Base-by-base conservation (phyloP, 2,329 filamentous ascomycete genomes). In the Fusarium torulosum region DNA sequence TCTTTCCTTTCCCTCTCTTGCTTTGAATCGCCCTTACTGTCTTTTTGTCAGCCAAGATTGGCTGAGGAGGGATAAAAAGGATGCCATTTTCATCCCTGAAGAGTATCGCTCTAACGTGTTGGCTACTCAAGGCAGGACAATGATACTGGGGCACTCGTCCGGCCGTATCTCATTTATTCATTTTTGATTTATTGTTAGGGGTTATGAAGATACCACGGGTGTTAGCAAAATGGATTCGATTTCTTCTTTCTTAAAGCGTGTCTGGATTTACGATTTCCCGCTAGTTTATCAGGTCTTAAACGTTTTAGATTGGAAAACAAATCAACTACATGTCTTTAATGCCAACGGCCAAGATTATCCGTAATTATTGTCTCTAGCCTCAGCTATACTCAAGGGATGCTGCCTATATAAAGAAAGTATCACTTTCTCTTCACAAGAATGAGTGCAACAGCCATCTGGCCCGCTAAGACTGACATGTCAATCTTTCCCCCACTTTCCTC, bases 371-470 rank as follows among this genome's bases (percentile, higher is more conserved):
- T 3, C 27, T 29, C 27, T 29, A 29, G 10, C 10, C 27, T 11
- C 10, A 13, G 27, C 10, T 10, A 6, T 29, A 29, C 27, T 29
- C 27, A 29, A 29, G 27, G 2, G 25, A 11, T 10, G 27, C 11
- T 29, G 10, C 10, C 10, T 29, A 1, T 9, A 29, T 29, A 29
- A 27, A 4, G 33, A 35, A 21, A n/a, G 3, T 2, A 6, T 56
- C 21, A 56, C 17, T 13, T 38, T 17, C 17, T 47, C 25, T 59
- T 64, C 0, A 53, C 53, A 2, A 64, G 4, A 6, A 64, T 38
- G 3, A 59, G 8, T 0, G 53, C 53, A 19, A 64, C 17, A 6
- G 37, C 25, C 31, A 40, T 35, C 9, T 13, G 27, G 1, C 42
- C 45, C 0, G 46, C n/a, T 21, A 64, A 4, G 0, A 5, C 19